Conservation (phyloP, 2,329 filamentous ascomycete species). For the Scorias spongiosa region DNA sequence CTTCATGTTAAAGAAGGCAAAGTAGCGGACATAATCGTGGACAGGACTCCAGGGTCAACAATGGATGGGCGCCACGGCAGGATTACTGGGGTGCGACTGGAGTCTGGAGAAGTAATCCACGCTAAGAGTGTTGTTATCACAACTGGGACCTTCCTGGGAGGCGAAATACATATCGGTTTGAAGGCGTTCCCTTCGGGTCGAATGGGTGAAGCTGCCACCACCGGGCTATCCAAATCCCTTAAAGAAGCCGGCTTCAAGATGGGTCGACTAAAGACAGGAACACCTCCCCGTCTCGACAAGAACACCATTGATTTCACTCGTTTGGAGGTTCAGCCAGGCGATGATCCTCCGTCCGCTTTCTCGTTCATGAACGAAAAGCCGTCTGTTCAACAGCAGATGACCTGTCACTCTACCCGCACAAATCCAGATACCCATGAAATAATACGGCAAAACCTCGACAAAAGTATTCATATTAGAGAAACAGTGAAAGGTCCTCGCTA, state of each 20-base stretch:
- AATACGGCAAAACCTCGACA: slow-evolving; percentile 78
- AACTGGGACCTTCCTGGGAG: slow-evolving; percentile 86
- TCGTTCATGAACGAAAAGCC: slow-evolving; percentile 76
- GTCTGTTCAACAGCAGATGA: slow-evolving; percentile 63
- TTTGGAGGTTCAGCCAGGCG: slow-evolving; percentile 62
- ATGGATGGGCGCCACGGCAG: slow-evolving; percentile 45
- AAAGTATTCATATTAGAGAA: slow-evolving; percentile 91
- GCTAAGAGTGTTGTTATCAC: slow-evolving; percentile 81
- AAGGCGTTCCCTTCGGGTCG: slow-evolving; percentile 73
- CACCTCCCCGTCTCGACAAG: slow-evolving; percentile 71
- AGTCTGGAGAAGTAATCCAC: slow-evolving; percentile 70
- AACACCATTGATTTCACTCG: slow-evolving; percentile 64
- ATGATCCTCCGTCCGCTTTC: slow-evolving; percentile 76
- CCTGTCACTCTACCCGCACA: slow-evolving; percentile 79
- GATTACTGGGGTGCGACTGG: slow-evolving; percentile 73
- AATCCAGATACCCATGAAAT: slow-evolving; percentile 71
- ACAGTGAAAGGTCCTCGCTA: slow-evolving; percentile 89
- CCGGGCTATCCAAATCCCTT: slow-evolving; percentile 81
- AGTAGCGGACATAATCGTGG: slow-evolving; percentile 79
- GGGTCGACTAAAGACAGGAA: slow-evolving; percentile 87
- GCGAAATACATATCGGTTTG: slow-evolving; percentile 86
- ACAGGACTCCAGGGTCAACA: slow-evolving; percentile 33
- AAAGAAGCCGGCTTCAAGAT: slow-evolving; percentile 76
- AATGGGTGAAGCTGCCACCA: slow-evolving; percentile 86
- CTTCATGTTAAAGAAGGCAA: slow-evolving; percentile 70